Base-by-base conservation (phyloP, 768 basidiomycete genomes). In the Pilatotrama ljubarskyi region DNA sequence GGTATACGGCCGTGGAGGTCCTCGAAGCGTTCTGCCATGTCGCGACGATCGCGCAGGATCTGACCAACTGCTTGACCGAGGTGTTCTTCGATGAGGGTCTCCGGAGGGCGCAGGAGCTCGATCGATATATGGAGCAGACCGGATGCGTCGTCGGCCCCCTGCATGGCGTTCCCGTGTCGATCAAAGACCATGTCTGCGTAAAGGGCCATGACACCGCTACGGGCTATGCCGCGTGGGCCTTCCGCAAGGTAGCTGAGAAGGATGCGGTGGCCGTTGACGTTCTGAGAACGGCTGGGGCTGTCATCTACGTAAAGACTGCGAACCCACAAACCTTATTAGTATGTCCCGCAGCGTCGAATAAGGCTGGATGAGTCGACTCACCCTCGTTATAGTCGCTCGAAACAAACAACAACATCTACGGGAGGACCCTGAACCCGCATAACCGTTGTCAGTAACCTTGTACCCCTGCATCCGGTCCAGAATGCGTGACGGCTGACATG, bases 261-360 rank as follows among this genome's bases (percentile, higher is more conserved):
- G 80, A 81, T 62, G 79, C 80, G 10, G 71, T 79, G 6, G 76
- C 76, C 14, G 79, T 80, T 29, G 65, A 73, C 20, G 76, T 84
- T 44, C 72, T 84, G 35, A 75, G 76, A 25, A 71, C 76, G 53
- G 86, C 87, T 17, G 96, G 95, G 8, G 92, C 93, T 25, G 82
- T 97, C 59, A 76, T 91, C 47, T 89, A 94, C 64, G 89, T 86
- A 57, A 93, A 90, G 72, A 98, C 95, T 15, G 98, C 98, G 69
- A 87, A 98, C 52, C 95, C 96, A 2, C 94, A 98, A 72, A 81
- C 80, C 22, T 64, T 82, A 26, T 73, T 81, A 42, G 82, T 79
- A 61, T 72, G 80, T 69, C 22, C 32, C 55, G 43, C 42, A 22
- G 36, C 51, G 18, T 26, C 25, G 40, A 48, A 24, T 15, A 41